Base-by-base conservation (phyloP, 805 yeast species). In the Saccharomycodes ludwigii region DNA sequence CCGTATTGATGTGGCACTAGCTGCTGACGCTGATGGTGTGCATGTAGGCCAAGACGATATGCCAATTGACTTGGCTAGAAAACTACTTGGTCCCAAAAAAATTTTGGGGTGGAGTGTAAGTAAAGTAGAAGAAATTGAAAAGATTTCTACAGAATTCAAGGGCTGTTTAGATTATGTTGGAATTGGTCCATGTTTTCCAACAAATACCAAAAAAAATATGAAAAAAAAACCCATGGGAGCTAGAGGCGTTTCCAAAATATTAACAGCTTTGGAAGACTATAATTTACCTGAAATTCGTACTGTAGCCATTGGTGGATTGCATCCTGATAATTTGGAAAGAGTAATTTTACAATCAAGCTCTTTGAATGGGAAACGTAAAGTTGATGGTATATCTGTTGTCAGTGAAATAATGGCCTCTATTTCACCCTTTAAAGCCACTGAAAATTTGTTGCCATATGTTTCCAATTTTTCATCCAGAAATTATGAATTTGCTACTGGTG, bases 11-110 rank as follows among this genome's bases (percentile, higher is more conserved):
- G 83, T 86, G 9, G 95, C 95, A 0, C 57, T 86, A 27, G 95
- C 95, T 0, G 65, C 83, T 34, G 91, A 70, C 42, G 94, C 94
- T 2, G 95, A 83, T 40, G 94, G 94, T 21, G 77, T 86, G 6
- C 96, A 85, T 58, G 82, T 85, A 14, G 96, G 96, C 1, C 95
- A 85, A 52, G 85, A 76, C 32, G 96, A 85, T 48, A 81, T 85
- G 82, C 59, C 62, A 3, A 54, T 55, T 6, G 42, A 44, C 1
- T 43, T 65, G 23, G 91, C 72, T 1, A 56, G 95, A 22, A 47
- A 59, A 43, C 46, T 83, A 20, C 53, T 84, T 9, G 95, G 95
- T 0, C 71, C 76, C 0, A 65, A 71, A 34, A 83, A 78, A 55
- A 74, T 85, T 36, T 50, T 85, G 28, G 96, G 96, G 1, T 74